Evolutionary conservation across 1,284 basidiomycete species (phyloP), one percentile per base, ranked within the genome.

Genomic region (Ceratobasidium sp.): DNA sequence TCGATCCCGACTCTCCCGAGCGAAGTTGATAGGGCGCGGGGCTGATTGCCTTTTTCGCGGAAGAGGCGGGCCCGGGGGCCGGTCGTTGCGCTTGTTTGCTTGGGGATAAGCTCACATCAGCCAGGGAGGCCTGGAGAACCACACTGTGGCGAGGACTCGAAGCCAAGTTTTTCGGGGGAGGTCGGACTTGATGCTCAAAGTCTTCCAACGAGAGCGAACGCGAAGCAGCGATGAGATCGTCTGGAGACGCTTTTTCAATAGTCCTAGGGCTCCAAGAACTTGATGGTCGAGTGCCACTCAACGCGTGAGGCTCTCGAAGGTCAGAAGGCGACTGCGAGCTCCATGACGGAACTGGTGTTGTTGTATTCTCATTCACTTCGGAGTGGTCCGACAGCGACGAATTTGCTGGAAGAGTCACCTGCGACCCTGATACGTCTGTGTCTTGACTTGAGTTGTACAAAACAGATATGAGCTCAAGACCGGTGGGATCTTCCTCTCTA

Each of bases 151-250:
- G 36, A 29, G 47, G 29, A 17, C 27, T 31, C 7, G 15, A 9
- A 2, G 27, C 19, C 2, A 19, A 2, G 29, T 33, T 50, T 11
- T n/a, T 33, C 29, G 62, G 19, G n/a, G 62, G 36, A 19, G 24
- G 22, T 2, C 24, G 47, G 22, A 64, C 45, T 64, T 33, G 62
- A 48, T 64, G 27, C 50, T 73, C 50, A 31, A 62, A 62, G 19
- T 73, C 69, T 53, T 73, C 69, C 45, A 73, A 36, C 17, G 69
- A 73, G 36, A 73, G 69, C 57, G 69, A 62, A 15, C 69, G 69
- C 45, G 69, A 73, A 9, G 69, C 69, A 27, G 57, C 36, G 11
- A 63, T 59, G 17, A 73, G 57, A 27, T 63, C 60, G 24, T 63
- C 60, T 24, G 60, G 60, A 24, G 41, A 45, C 47, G 17, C 17